A percentile compares a stretch with the other conserved stretches of the same genome.
These are phyloP conservation scores for Boletus tylopilopsis DNA, from an alignment of 768 basidiomycete genomes.

Conservation along the genomic window DNA sequence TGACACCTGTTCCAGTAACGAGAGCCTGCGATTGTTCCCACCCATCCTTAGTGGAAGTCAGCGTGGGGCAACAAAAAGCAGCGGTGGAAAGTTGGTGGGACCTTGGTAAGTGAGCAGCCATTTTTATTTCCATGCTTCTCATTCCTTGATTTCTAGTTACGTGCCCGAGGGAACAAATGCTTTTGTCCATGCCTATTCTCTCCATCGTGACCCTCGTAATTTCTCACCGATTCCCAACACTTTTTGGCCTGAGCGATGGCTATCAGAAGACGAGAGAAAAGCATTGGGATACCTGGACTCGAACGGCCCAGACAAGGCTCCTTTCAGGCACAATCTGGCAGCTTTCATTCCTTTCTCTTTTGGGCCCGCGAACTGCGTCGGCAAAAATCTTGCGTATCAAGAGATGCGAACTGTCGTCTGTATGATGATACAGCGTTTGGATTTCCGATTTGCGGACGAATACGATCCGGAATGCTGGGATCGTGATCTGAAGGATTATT, in stretches of 20 bases:
- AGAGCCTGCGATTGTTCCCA: slow-evolving; percentile 46
- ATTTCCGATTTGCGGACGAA: slow-evolving; percentile 38
- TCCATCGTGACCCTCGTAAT: slow-evolving; percentile 45
- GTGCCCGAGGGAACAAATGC: slow-evolving; percentile 43
- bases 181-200: slow-evolving; percentile 39
- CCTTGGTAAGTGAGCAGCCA: slow-evolving; percentile 32
- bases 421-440: slow-evolving; percentile 37
- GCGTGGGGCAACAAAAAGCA: slow-evolving; percentile 35
- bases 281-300: slow-evolving; percentile 24
- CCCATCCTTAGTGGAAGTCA: slow-evolving; percentile 47
- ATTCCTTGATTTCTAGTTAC: slow-evolving; percentile 29
- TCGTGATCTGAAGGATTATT: slow-evolving; percentile 35
- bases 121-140: slow-evolving; percentile 5
- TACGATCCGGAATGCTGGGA: slow-evolving; percentile 34
- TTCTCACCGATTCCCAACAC: slow-evolving; percentile 43
- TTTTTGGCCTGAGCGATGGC: slow-evolving; percentile 47
- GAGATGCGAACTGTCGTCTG: slow-evolving; percentile 41
- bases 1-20: slow-evolving; percentile 38
- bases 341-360: slow-evolving; percentile 46
- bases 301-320: slow-evolving; percentile 21
- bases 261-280: slow-evolving; percentile 27
- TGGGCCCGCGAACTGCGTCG: slow-evolving; percentile 44
- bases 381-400: slow-evolving; percentile 40
- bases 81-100: slow-evolving; percentile 38
- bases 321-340: slow-evolving; percentile 32